These are phyloP conservation scores for Trichophyton equinum DNA, from an alignment of 2,329 filamentous ascomycete genomes.

Conservation along the genomic window DNA sequence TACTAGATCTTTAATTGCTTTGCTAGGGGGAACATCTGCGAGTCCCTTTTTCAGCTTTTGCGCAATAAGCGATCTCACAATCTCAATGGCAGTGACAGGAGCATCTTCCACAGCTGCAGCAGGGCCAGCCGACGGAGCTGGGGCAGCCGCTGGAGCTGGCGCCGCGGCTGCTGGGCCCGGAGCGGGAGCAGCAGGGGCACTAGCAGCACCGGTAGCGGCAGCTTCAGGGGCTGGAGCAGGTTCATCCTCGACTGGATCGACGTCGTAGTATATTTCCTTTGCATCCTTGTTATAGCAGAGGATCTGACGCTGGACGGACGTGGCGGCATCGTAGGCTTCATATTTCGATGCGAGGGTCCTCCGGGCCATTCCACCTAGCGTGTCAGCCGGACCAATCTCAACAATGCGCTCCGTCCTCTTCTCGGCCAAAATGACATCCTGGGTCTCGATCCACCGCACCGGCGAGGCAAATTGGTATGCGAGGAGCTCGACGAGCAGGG, in stretches of 20 bases:
- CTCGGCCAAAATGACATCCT: slow-evolving; percentile 97
- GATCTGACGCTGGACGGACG: slow-evolving; percentile 91
- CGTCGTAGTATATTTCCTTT: slow-evolving; percentile 99
- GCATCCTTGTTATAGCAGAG: slow-evolving; percentile 99
- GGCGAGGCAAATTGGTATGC: slow-evolving; percentile 99
- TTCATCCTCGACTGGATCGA: slow-evolving; percentile 89
- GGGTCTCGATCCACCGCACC: slow-evolving; percentile 98
- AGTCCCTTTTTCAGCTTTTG: slow-evolving; percentile 96
- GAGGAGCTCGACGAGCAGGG: slow-evolving; percentile 92
- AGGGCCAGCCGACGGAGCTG: slow-evolving; percentile 63
- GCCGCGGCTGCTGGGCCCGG: slow-evolving; percentile 43
- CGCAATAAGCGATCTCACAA: slow-evolving; percentile 77
- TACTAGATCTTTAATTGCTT: slow-evolving; percentile 96
- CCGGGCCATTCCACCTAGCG: slow-evolving; percentile 93
- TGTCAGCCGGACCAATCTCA: slow-evolving; percentile 93
- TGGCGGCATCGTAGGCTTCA: slow-evolving; percentile 94
- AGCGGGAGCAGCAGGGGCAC: slow-evolving; percentile 29
- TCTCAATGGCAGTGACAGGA: slow-evolving; percentile 77
- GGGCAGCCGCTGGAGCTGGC: slow-evolving; percentile 42
- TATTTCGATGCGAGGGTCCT: slow-evolving; percentile 93
- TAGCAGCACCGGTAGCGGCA: slow-evolving; percentile 23
- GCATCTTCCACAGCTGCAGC: slow-evolving; percentile 76
- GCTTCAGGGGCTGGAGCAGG: slow-evolving; percentile 44
- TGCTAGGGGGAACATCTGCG: slow-evolving; percentile 76
- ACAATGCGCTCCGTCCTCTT: slow-evolving; percentile 95